Evolutionary conservation across 2,329 filamentous ascomycete species (phyloP).

Genomic region (Aspergillus latus): DNA sequence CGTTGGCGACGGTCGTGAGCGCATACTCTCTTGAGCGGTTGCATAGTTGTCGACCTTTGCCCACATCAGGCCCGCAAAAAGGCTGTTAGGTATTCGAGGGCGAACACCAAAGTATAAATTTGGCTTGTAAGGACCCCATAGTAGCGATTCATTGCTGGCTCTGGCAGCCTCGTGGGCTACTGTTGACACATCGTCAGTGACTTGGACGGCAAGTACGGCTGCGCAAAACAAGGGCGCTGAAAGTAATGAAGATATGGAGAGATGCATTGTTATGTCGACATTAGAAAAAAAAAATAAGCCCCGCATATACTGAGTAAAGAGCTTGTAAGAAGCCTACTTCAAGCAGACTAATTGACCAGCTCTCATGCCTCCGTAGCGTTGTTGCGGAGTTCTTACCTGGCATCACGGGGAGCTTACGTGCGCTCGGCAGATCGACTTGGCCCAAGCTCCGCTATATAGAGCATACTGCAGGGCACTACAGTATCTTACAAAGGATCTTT

Average conservation of each 20-base stretch:
- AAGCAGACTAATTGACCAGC: not conserved
- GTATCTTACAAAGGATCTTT: not conserved
- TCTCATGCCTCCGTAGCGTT: slow-evolving; percentile 9
- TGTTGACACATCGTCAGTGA: slow-evolving; percentile 34
- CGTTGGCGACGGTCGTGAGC: not conserved
- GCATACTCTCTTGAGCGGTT: slow-evolving; percentile 72
- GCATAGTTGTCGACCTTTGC: slow-evolving; percentile 76
- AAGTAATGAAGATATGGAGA: slow-evolving; percentile 28
- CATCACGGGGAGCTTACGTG: slow-evolving; percentile 19
- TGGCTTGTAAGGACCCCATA: slow-evolving; percentile 94
- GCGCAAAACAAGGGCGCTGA: slow-evolving; percentile 29
- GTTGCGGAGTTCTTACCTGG: slow-evolving; percentile 25
- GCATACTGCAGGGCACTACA: not conserved
- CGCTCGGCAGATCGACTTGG: slow-evolving; percentile 35
- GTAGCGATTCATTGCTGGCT: slow-evolving; percentile 73
- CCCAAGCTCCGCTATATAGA: slow-evolving; percentile 29
- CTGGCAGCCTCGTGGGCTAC: slow-evolving; percentile 43
- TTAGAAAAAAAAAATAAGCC: slow-evolving; percentile 16
- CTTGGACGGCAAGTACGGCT: slow-evolving; percentile 28
- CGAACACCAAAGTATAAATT: slow-evolving; percentile 93
- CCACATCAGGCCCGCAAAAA: slow-evolving; percentile 87
- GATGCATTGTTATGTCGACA: slow-evolving; percentile 34
- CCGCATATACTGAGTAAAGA: slow-evolving; percentile 18
- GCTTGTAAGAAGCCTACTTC: slow-evolving; percentile 9
- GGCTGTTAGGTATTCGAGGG: slow-evolving; percentile 75